phyloP scores from a whole-genome alignment of 768 basidiomycete genomes.

The Tylopilus rubrobrunneus region DNA sequence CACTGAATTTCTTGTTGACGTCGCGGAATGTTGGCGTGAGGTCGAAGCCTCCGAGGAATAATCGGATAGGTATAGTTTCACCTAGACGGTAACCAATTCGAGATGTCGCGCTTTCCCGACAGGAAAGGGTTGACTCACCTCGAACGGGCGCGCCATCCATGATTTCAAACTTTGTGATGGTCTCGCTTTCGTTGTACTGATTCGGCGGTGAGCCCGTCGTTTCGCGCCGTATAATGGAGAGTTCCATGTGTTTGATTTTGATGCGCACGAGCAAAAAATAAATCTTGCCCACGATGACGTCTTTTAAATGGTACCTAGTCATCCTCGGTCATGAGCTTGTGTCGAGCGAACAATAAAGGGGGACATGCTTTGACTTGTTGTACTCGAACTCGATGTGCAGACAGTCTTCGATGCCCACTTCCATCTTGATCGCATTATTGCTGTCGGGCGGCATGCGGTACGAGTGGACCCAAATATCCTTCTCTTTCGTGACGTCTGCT shows the following conservation, averaged over 20 bases:
- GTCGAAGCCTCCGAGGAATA: conserved; percentile 98
- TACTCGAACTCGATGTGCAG: conserved; percentile 99
- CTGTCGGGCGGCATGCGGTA: conserved; percentile 98
- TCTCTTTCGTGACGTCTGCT: conserved; percentile 91
- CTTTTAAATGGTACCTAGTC: conserved; percentile 92
- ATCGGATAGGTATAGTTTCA: conserved; percentile 95
- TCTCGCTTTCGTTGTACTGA: conserved; percentile 98
- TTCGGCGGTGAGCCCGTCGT: conserved; percentile 98
- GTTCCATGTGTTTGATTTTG: conserved; percentile 99
- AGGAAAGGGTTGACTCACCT: conserved; percentile 42
- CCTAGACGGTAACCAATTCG: conserved; percentile 43
- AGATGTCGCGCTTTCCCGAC: neutral
- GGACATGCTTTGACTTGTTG: conserved; percentile 93
- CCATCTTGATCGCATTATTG: conserved; percentile 99
- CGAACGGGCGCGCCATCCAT: conserved; percentile 99
- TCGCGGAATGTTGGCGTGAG: conserved; percentile 98
- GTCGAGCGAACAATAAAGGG: neutral
- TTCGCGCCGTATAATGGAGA: conserved; percentile 95
- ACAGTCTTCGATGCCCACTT: conserved; percentile 99
- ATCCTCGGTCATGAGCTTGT: conserved; percentile 1
- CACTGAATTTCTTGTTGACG: conserved; percentile 99
- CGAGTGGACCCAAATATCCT: conserved; percentile 96
- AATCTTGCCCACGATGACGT: conserved; percentile 99
- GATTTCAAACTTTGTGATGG: conserved; percentile 99
- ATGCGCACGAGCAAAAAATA: conserved; percentile 98